Conservation (phyloP, 2,329 filamentous ascomycete genomes). For the Penicillium brasilianum region DNA sequence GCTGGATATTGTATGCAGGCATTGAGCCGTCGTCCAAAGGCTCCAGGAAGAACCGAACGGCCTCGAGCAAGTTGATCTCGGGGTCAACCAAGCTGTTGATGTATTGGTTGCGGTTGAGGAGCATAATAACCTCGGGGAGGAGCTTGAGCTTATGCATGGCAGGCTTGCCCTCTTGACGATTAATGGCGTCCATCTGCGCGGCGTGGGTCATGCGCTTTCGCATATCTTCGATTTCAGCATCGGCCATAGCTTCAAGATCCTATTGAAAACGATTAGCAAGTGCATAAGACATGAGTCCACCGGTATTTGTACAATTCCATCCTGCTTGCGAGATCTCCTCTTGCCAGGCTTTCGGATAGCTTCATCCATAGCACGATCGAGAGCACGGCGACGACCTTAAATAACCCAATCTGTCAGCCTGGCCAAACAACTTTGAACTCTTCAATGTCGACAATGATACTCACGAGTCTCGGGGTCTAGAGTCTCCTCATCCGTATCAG, state of each 20-base stretch:
- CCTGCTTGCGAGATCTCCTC: slow-evolving; percentile 73
- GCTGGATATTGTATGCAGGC: slow-evolving; percentile 96
- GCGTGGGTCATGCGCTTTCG: slow-evolving; percentile 90
- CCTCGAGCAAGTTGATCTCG: slow-evolving; percentile 91
- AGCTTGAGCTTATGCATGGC: slow-evolving; percentile 93
- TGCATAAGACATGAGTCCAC: background rate
- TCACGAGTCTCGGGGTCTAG: slow-evolving; percentile 81
- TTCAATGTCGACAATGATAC: slow-evolving; percentile 36
- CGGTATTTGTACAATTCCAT: slow-evolving; percentile 70
- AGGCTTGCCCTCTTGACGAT: slow-evolving; percentile 77
- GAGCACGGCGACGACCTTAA: slow-evolving; percentile 72
- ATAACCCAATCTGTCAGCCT: slow-evolving; percentile 11
- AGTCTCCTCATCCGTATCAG: slow-evolving; percentile 71
- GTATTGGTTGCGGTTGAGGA: slow-evolving; percentile 84
- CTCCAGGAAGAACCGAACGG: slow-evolving; percentile 96
- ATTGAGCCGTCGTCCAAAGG: slow-evolving; percentile 91
- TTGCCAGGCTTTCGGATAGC: slow-evolving; percentile 81
- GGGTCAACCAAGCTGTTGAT: slow-evolving; percentile 87
- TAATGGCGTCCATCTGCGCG: slow-evolving; percentile 82
- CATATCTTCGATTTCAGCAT: slow-evolving; percentile 85
- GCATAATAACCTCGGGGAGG: slow-evolving; percentile 83
- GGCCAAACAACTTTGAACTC: background rate
- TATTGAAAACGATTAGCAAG: slow-evolving; percentile 40
- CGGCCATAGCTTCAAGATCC: slow-evolving; percentile 89
- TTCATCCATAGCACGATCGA: slow-evolving; percentile 86